Base-by-base conservation (phyloP, 805 yeast genomes). In the Zygosaccharomyces rouxii region DNA sequence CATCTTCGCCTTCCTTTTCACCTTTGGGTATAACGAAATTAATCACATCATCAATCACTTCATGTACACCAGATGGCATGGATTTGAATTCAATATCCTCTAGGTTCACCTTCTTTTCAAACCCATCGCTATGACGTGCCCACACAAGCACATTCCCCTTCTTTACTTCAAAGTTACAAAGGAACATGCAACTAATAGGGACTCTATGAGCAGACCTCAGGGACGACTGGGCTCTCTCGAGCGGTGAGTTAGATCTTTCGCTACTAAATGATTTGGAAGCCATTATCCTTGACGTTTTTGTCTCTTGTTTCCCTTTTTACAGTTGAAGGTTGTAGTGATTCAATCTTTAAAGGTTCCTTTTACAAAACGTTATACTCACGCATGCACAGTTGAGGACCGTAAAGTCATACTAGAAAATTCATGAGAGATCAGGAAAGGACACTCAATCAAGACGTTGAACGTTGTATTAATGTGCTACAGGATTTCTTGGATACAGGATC, bases 51-150 rank as follows among this genome's bases (percentile, higher is more conserved):
- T 63, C 62, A 2, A 71, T 70, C 3, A 52, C 48, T 11, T 77
- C 72, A 57, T 84, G 89, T 2, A 82, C 68, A 1, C 90, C 89
- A 0, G 87, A 80, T 0, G 89, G 89, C 38, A 84, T 65, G n/a
- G 82, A 71, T 54, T 80, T 78, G 65, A 75, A 83, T 63, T 84
- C 89, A 3, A 83, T 58, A 10, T 76, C 75, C 26, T 71, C 63
- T 22, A 79, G 57, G 26, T 52, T 28, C 19, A 46, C 38, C 16
- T 53, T 43, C 9, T 47, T 43, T 2, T 50, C 37, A 11, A 38
- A 48, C 19, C 49, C 54, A 38, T 53, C 44, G 23, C 49, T 38
- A 18, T 41, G 51, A 26, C 57, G 49, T n/a, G 62, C 55, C 66
- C 70, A 62, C 7, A 56, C 54, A 11, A 64, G 48, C 1, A 53